Percentiles rank a stretch among this genome's conserved stretches.
phyloP scores from a whole-genome alignment of 1,139 yeast species.

The Zygoascus meyerae region DNA sequence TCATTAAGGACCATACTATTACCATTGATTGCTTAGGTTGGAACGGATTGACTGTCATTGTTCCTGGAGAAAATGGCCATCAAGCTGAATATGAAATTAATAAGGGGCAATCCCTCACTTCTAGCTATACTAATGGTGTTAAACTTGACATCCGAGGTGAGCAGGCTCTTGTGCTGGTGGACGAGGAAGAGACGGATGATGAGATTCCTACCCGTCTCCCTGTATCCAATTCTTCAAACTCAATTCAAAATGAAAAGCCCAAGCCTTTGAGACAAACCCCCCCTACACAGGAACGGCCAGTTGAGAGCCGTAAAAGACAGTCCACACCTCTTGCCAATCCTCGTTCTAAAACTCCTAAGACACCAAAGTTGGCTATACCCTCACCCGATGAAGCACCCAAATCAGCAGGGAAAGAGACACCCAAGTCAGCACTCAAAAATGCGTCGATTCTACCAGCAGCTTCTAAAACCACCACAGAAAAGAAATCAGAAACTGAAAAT shows the following conservation, averaged over 20 bases:
- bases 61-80: slow-evolving; percentile 43
- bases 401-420: too few species aligned
- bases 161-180: slow-evolving; percentile 49
- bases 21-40: slow-evolving; percentile 57
- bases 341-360: not conserved
- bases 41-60: slow-evolving; percentile 60
- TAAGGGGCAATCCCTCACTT: slow-evolving; percentile 47
- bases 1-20: slow-evolving; percentile 23
- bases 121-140: slow-evolving; percentile 54
- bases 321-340: not conserved
- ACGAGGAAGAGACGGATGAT: slow-evolving; percentile 37
- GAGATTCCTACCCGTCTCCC: slow-evolving; percentile 18
- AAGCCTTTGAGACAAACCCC: too few species aligned
- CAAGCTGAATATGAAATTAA: slow-evolving; percentile 28
- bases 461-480: too few species aligned
- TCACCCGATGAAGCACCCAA: not conserved
- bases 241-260: too few species aligned
- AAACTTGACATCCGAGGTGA: slow-evolving; percentile 59
- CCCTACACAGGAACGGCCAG: too few species aligned
- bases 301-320: not conserved
- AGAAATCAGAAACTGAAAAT: too few species aligned
- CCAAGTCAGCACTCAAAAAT: too few species aligned
- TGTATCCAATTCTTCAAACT: too few species aligned
- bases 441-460: too few species aligned
- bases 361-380: not conserved